These are phyloP conservation scores for Camellia sinensis DNA, from an alignment of 148 eudicot species.

Conservation along the genomic window DNA sequence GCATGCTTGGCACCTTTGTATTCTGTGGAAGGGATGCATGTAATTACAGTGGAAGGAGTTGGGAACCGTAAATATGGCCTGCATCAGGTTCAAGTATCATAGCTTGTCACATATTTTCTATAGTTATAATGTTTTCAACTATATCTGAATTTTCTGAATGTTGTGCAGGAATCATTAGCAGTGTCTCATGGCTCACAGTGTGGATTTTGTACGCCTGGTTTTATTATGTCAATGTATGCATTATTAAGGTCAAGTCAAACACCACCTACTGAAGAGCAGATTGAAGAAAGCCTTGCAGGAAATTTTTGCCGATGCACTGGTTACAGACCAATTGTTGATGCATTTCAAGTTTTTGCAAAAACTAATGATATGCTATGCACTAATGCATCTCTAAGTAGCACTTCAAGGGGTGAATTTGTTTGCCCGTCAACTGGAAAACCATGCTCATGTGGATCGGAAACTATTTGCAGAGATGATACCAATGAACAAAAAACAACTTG, in stretches of 20 bases:
- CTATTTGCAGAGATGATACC: slow-evolving; percentile 27
- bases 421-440: slow-evolving; percentile 98
- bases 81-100: slow-evolving; percentile 94
- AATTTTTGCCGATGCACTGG: slow-evolving; percentile 98
- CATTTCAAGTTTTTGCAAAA: slow-evolving; percentile 92
- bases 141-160: slow-evolving; percentile 9
- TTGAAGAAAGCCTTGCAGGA: slow-evolving; percentile 97
- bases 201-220: slow-evolving; percentile 99
- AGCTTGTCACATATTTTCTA: background rate
- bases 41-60: too few relatives aligned
- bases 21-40: too few relatives aligned
- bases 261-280: slow-evolving; percentile 79
- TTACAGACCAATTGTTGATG: slow-evolving; percentile 90
- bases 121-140: slow-evolving; percentile 5
- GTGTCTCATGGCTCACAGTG: slow-evolving; percentile 92
- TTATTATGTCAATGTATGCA: slow-evolving; percentile 98
- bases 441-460: slow-evolving; percentile 69
- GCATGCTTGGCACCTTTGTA: too few relatives aligned
- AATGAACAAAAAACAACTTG: slow-evolving; percentile 20
- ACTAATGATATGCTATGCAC: slow-evolving; percentile 68
- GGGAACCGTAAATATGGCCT: slow-evolving; percentile 57
- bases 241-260: slow-evolving; percentile 69
- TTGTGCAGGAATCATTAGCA: slow-evolving; percentile 79
- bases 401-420: slow-evolving; percentile 49
- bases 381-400: slow-evolving; percentile 28